These are phyloP conservation scores for Taphrina sp. DNA, from an alignment of 1,139 yeast species.

Conservation along the genomic window DNA sequence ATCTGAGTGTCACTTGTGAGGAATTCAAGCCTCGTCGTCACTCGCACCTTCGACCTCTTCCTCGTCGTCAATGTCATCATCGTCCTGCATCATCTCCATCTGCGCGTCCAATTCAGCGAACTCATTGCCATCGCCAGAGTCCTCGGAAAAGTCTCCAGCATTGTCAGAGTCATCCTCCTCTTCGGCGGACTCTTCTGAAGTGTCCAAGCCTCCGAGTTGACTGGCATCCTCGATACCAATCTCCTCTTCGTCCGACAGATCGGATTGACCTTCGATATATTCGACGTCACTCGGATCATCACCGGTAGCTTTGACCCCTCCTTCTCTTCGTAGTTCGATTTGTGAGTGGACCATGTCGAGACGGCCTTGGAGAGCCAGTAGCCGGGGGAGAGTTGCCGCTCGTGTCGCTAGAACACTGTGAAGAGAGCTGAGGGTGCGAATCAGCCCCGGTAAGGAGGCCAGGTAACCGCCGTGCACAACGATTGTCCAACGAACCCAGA, in stretches of 20 bases:
- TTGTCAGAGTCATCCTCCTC: constrained; percentile 48
- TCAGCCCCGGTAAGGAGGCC: constrained; percentile 66
- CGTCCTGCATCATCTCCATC: constrained; percentile 39
- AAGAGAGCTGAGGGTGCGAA: constrained; percentile 66
- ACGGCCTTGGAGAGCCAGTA: constrained; percentile 80
- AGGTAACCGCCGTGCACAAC: constrained; percentile 85
- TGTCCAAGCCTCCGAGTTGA: constrained; percentile 43
- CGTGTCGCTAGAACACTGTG: constrained; percentile 74
- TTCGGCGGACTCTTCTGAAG: constrained; percentile 42
- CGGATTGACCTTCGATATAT: constrained; percentile 29
- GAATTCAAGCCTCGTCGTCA: constrained; percentile 40
- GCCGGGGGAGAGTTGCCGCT: constrained; percentile 71
- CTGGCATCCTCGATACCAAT: constrained; percentile 34
- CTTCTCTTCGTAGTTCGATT: constrained; percentile 61
- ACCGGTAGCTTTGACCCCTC: constrained; percentile 42
- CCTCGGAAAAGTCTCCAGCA: constrained; percentile 42
- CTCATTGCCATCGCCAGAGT: constrained; percentile 39
- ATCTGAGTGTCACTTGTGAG: no score
- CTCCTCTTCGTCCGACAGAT: constrained; percentile 33
- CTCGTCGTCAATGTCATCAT: constrained; percentile 41
- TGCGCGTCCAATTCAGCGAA: constrained; percentile 38
- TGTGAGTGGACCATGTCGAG: constrained; percentile 70
- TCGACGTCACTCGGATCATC: constrained; percentile 36
- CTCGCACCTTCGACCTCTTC: constrained; percentile 41
- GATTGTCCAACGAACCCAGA: constrained; percentile 92